Evolutionary conservation across 176 grass and related monocot species (phyloP).

Genomic region (Microstegium vimineum): DNA sequence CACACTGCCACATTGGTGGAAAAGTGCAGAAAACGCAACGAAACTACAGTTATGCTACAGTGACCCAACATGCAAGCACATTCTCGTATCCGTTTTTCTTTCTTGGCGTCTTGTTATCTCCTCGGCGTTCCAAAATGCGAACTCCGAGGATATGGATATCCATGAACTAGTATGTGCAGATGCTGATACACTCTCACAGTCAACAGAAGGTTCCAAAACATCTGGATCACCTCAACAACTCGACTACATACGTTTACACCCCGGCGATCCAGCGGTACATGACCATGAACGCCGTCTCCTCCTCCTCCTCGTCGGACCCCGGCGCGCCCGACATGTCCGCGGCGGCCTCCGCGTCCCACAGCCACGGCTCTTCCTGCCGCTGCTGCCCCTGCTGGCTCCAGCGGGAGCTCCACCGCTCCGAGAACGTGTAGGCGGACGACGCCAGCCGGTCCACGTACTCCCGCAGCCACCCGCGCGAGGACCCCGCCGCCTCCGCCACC

Average conservation of each 20-base stretch:
- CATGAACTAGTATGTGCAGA: slow-evolving; percentile 28
- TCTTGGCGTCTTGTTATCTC: background rate
- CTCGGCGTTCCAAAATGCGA: slow-evolving; percentile 34
- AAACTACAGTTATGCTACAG: background rate
- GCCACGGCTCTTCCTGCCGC: slow-evolving; percentile 44
- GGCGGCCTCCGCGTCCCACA: slow-evolving; percentile 64
- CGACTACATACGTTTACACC: slow-evolving; percentile 38
- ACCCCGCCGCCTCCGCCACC: slow-evolving; percentile 57
- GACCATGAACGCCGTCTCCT: slow-evolving; percentile 53
- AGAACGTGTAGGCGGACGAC: slow-evolving; percentile 54
- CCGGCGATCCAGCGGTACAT: slow-evolving; percentile 78
- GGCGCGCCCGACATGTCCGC: slow-evolving; percentile 20
- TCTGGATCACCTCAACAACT: slow-evolving; percentile 11
- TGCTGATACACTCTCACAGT: background rate
- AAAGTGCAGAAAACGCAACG: background rate
- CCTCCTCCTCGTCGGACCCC: slow-evolving; percentile 41
- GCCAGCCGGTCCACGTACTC: slow-evolving; percentile 76
- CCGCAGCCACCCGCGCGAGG: slow-evolving; percentile 61
- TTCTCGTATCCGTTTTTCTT: background rate
- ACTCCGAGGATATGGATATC: slow-evolving; percentile 23
- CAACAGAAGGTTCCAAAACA: slow-evolving; percentile 26
- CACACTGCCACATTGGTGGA: too few relatives aligned
- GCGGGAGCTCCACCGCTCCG: slow-evolving; percentile 56
- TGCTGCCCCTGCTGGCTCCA: slow-evolving; percentile 38
- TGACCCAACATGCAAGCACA: background rate